Evolutionary conservation across 352 stramenopile genomes (phyloP).

Genomic region (Globisporangium polare): DNA sequence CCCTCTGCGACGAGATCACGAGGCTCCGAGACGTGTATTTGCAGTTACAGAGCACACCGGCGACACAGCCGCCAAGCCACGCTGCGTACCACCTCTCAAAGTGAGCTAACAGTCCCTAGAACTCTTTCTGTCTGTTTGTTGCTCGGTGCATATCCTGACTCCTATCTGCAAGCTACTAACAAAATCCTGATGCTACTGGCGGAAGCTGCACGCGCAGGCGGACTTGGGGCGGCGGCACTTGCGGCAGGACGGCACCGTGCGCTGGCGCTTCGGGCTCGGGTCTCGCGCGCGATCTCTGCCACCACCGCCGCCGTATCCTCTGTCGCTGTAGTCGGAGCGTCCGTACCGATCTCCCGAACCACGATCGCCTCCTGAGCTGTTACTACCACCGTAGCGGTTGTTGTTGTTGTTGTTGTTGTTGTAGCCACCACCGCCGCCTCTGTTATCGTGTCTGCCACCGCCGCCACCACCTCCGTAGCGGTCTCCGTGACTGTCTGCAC

Average conservation of each 20-base stretch:
- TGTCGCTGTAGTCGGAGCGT: constrained; percentile 20
- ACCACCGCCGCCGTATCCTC: constrained; percentile 26
- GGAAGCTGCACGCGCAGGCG: constrained; percentile 52
- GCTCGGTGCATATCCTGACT: too few species aligned
- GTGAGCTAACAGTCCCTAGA: background rate
- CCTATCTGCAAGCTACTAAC: background rate
- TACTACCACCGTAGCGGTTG: too few species aligned
- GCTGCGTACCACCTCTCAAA: background rate
- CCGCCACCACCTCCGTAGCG: constrained; percentile 6
- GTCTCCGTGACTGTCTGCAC: constrained; percentile 11
- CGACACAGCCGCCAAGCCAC: background rate
- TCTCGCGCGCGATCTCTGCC: constrained; percentile 25
- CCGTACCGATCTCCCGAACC: constrained; percentile 25
- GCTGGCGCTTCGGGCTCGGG: constrained; percentile 33
- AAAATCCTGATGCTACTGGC: constrained; percentile 13
- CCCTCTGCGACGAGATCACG: constrained; percentile 23
- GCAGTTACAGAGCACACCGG: constrained; percentile 19
- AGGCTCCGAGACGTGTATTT: constrained; percentile 26
- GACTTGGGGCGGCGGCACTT: constrained; percentile 48
- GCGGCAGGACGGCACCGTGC: constrained; percentile 35
- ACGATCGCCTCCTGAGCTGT: constrained; percentile 14
- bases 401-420: too few species aligned
- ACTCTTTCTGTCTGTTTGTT: background rate
- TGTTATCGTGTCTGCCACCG: constrained; percentile 20
- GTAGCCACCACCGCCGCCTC: constrained; percentile 19